Evolutionary conservation across 2,329 filamentous ascomycete species (phyloP).

Genomic region (Samsoniella hepiali): DNA sequence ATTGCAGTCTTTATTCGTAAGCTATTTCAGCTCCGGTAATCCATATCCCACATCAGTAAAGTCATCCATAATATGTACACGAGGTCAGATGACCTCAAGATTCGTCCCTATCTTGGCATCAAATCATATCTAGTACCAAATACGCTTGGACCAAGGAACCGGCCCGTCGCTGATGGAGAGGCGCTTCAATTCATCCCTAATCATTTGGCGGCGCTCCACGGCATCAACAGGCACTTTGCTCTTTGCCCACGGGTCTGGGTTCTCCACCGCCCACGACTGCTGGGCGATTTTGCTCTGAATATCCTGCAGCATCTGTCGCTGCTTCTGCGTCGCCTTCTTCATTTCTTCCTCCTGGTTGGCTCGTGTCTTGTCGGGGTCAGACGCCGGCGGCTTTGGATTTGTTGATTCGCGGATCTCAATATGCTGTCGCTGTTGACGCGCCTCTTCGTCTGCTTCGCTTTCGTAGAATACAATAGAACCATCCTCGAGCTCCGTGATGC

Average conservation of each 20-base stretch:
- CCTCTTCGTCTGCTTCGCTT: constrained; percentile 32
- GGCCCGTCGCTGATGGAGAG: constrained; percentile 45
- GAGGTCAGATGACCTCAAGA: background rate
- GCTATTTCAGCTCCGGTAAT: background rate
- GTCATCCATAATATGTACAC: background rate
- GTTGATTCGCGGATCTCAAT: constrained; percentile 32
- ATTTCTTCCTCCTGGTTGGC: constrained; percentile 21
- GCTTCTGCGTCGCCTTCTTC: constrained; percentile 24
- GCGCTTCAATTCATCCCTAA: constrained; percentile 55
- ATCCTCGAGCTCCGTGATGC: constrained; percentile 46
- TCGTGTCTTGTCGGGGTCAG: constrained; percentile 9
- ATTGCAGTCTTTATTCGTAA: background rate
- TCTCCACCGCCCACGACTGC: constrained; percentile 33
- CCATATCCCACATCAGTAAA: background rate
- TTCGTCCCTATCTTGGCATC: background rate
- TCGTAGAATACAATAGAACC: constrained; percentile 42
- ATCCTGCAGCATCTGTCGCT: constrained; percentile 32
- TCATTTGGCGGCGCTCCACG: constrained; percentile 53
- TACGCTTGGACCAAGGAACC: constrained; percentile 24
- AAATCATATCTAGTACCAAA: constrained; percentile 5
- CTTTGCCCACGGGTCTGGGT: constrained; percentile 36
- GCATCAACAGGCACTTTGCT: constrained; percentile 47
- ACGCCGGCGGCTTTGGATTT: constrained; percentile 26
- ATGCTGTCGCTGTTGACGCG: constrained; percentile 18
- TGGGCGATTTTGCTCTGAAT: constrained; percentile 32